A percentile compares a stretch with the other conserved stretches of the same genome.
phyloP scores from a whole-genome alignment of 306 rosid species.

The Fragaria iinumae region DNA sequence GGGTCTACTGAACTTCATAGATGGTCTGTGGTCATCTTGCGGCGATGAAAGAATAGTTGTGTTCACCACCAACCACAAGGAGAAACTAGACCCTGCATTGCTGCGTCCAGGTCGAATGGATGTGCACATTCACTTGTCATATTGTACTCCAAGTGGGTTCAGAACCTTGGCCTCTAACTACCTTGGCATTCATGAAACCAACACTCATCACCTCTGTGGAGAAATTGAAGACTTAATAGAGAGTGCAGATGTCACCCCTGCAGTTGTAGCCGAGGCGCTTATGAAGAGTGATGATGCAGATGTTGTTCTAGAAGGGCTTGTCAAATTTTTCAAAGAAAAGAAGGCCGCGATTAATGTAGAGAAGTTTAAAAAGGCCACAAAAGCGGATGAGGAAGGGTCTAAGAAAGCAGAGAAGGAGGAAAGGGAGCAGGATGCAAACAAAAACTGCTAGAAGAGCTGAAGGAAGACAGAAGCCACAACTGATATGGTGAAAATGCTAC shows the following conservation, averaged over 20 bases:
- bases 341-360: neutral
- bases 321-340: constrained; percentile 30
- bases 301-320: constrained; percentile 26
- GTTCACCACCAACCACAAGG: constrained; percentile 61
- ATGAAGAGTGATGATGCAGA: constrained; percentile 49
- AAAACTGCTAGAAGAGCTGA: neutral
- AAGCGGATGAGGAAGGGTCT: too few relatives aligned
- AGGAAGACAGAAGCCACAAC: neutral
- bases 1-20: constrained; percentile 47
- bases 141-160: constrained; percentile 34
- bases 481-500: too few relatives aligned
- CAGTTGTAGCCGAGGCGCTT: constrained; percentile 47
- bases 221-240: constrained; percentile 27
- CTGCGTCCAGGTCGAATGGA: constrained; percentile 62
- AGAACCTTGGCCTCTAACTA: constrained; percentile 36
- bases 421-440: neutral
- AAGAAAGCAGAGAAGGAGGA: neutral
- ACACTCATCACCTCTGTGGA: constrained; percentile 16
- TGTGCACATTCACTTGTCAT: constrained; percentile 51
- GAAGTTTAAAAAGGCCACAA: neutral
- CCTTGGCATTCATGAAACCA: constrained; percentile 28
- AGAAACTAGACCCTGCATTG: constrained; percentile 48
- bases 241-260: constrained; percentile 42
- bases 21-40: constrained; percentile 60
- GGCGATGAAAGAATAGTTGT: constrained; percentile 55